Conservation (phyloP, 1,284 basidiomycete genomes). For the Rhizoctonia solani region DNA sequence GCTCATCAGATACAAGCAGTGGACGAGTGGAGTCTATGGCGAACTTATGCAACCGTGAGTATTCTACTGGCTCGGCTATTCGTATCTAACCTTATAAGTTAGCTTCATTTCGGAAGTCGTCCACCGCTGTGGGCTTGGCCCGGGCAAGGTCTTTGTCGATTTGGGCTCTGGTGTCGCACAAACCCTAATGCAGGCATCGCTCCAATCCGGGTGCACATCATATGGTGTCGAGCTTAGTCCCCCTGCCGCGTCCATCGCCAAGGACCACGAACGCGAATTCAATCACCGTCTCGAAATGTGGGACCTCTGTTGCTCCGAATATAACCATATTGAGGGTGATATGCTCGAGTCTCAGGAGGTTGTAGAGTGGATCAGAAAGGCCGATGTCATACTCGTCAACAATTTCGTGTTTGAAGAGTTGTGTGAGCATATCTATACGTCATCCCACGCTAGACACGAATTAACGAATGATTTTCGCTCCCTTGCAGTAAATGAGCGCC, state of each 20-base stretch:
- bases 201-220: conserved; percentile 39
- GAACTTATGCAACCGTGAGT: conserved; percentile 40
- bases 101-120: conserved; percentile 41
- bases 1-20: conserved; percentile 38
- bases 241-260: conserved; percentile 37
- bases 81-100: background rate
- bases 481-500: conserved; percentile 38
- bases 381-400: conserved; percentile 41
- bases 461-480: conserved; percentile 3
- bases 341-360: conserved; percentile 38
- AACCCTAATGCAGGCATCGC: conserved; percentile 39
- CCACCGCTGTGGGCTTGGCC: conserved; percentile 36
- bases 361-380: conserved; percentile 38
- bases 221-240: conserved; percentile 40
- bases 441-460: background rate
- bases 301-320: conserved; percentile 37
- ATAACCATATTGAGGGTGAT: conserved; percentile 37
- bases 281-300: conserved; percentile 38
- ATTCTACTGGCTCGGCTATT: background rate
- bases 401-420: conserved; percentile 40
- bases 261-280: conserved; percentile 37
- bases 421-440: conserved; percentile 34
- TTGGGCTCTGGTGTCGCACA: conserved; percentile 40
- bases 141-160: conserved; percentile 39
- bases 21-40: conserved; percentile 39